phyloP scores from a whole-genome alignment of 768 basidiomycete genomes.

The Mycena albidolilacea region DNA sequence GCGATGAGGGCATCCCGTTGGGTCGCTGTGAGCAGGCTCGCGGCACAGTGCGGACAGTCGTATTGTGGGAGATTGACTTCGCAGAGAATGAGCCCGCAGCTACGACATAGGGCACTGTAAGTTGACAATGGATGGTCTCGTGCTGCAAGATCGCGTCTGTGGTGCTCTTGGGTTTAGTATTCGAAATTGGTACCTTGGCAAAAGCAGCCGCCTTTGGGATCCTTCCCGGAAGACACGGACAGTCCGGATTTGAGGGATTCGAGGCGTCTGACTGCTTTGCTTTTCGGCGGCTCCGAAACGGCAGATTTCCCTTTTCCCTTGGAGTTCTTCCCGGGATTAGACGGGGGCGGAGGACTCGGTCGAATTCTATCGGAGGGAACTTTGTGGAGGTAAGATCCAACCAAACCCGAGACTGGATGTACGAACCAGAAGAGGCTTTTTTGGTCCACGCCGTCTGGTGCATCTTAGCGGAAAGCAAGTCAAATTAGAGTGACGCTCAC shows the following conservation, averaged over 20 bases:
- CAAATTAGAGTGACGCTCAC: neutral
- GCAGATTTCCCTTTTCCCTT: conserved; percentile 56
- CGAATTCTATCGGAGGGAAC: conserved; percentile 71
- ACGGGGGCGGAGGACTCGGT: conserved; percentile 46
- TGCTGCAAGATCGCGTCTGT: conserved; percentile 53
- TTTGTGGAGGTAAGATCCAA: no score
- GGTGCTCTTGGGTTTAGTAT: neutral
- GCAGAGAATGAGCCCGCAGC: conserved; percentile 78
- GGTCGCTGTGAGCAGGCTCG: conserved; percentile 52
- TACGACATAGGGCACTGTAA: conserved; percentile 67
- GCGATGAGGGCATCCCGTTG: conserved; percentile 55
- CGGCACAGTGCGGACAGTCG: conserved; percentile 69
- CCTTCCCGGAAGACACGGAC: conserved; percentile 52
- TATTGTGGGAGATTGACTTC: conserved; percentile 66
- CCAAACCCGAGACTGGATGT: no score
- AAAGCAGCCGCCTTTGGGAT: conserved; percentile 78
- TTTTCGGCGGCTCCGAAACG: conserved; percentile 56
- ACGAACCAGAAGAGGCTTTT: conserved; percentile 51
- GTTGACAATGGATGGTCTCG: conserved; percentile 70
- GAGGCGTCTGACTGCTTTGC: conserved; percentile 62
- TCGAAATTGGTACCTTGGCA: conserved; percentile 67
- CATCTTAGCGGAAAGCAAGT: conserved; percentile 44
- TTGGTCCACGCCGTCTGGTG: conserved; percentile 61
- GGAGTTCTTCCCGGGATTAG: conserved; percentile 40
- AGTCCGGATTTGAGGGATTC: conserved; percentile 61